phyloP scores from a whole-genome alignment of 306 rosid species.

The Rosa lucieae region DNA sequence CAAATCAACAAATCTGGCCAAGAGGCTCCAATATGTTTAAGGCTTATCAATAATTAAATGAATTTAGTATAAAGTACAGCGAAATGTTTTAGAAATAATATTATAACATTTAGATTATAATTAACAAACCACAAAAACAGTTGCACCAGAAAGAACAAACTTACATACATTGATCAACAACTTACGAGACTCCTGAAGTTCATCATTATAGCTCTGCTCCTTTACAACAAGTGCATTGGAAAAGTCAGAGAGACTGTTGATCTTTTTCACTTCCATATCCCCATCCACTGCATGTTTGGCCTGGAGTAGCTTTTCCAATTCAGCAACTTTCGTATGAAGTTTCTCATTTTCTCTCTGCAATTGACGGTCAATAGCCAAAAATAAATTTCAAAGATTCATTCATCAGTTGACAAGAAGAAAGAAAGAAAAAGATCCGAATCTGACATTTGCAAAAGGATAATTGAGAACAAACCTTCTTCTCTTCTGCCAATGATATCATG shows the following conservation, averaged over 20 bases:
- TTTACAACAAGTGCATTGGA: slow-evolving; percentile 44
- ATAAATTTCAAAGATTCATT: not conserved
- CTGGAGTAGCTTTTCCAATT: slow-evolving; percentile 62
- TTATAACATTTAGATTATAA: not conserved
- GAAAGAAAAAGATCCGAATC: not conserved
- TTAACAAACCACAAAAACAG: not conserved
- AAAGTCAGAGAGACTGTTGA: slow-evolving; percentile 25
- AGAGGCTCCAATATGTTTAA: not conserved
- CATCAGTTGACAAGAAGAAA: not conserved
- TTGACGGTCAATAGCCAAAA: slow-evolving; percentile 13
- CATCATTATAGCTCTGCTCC: slow-evolving; percentile 64
- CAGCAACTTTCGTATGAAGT: slow-evolving; percentile 47
- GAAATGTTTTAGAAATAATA: not conserved
- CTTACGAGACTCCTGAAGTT: slow-evolving; percentile 70
- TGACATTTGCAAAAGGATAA: not conserved
- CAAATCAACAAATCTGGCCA: not conserved
- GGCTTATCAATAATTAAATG: not conserved
- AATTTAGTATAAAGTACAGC: not conserved
- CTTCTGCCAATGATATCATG: slow-evolving; percentile 52
- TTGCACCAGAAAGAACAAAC: not conserved
- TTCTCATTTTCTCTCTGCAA: slow-evolving; percentile 64
- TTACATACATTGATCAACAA: slow-evolving; percentile 49
- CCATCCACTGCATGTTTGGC: slow-evolving; percentile 59
- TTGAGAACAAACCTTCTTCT: slow-evolving; percentile 46
- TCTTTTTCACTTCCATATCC: slow-evolving; percentile 40